These are phyloP conservation scores for Picea glauca DNA, from an alignment of 75 land plant genomes.

Conservation along the genomic window DNA sequence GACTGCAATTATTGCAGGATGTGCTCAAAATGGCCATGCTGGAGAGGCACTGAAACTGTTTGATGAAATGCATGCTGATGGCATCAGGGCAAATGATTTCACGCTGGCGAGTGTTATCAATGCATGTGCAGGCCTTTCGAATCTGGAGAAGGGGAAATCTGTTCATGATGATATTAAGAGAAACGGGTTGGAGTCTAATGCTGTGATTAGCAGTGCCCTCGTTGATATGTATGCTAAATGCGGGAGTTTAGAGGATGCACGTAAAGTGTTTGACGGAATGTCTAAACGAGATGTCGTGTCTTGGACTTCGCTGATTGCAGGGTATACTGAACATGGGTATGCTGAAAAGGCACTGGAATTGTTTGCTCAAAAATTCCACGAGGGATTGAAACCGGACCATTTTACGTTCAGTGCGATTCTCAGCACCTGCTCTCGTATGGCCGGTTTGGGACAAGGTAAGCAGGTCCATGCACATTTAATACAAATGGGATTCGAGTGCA, in stretches of 20 bases:
- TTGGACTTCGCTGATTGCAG: no score
- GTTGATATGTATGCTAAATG: slow-evolving; percentile 32
- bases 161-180: slow-evolving; percentile 35
- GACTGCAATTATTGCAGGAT: no score
- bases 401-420: no score
- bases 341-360: background rate
- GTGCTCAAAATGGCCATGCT: no score
- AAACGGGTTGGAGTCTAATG: slow-evolving; percentile 12
- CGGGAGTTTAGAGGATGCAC: background rate
- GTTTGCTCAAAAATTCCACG: background rate
- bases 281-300: no score
- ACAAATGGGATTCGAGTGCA: slow-evolving; percentile 3
- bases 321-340: no score
- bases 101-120: no score
- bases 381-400: background rate
- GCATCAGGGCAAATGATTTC: no score
- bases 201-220: slow-evolving; percentile 37
- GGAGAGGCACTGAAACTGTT: no score
- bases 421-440: no score
- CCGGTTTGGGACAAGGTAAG: slow-evolving; percentile 12
- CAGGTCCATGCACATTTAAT: slow-evolving; percentile 9
- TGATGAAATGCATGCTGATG: no score
- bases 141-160: slow-evolving; percentile 20
- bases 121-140: slow-evolving; percentile 1
- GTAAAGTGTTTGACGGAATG: no score